These are phyloP conservation scores for Taxawa tesnikishii DNA, from an alignment of 2,329 filamentous ascomycete genomes.

Conservation along the genomic window DNA sequence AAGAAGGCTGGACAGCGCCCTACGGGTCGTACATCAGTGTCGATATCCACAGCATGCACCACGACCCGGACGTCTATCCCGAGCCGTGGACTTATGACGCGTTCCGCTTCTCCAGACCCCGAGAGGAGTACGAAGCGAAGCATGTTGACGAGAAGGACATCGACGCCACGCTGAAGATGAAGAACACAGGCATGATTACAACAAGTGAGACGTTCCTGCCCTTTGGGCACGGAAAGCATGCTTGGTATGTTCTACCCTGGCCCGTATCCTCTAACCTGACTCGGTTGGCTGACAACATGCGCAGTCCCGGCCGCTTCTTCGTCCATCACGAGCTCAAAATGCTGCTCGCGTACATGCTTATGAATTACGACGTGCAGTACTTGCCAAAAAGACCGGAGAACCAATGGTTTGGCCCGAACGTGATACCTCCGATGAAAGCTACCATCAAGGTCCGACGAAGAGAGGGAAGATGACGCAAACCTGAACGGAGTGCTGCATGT, in stretches of 20 bases:
- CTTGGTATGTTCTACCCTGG: constrained; percentile 10
- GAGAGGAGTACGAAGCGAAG: constrained; percentile 12
- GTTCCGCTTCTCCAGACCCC: constrained; percentile 16
- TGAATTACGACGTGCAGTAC: constrained; percentile 24
- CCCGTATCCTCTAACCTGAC: background rate
- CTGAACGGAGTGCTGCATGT: too few relatives aligned
- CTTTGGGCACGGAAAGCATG: constrained; percentile 18
- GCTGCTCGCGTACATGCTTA: constrained; percentile 21
- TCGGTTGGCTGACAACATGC: background rate
- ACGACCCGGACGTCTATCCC: constrained; percentile 17
- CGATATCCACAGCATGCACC: constrained; percentile 13
- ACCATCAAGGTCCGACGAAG: constrained; percentile 8
- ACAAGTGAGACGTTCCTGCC: constrained; percentile 17
- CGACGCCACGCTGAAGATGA: constrained; percentile 11
- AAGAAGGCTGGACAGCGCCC: constrained; percentile 13
- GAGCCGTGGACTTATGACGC: constrained; percentile 17
- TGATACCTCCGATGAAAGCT: constrained; percentile 12
- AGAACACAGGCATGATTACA: constrained; percentile 13
- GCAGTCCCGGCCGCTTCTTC: constrained; percentile 25
- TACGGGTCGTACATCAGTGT: constrained; percentile 12
- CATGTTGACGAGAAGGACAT: constrained; percentile 5
- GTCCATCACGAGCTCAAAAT: constrained; percentile 25
- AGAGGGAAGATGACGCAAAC: too few relatives aligned
- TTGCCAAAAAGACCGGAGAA: constrained; percentile 15
- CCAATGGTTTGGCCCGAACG: constrained; percentile 10